Evolutionary conservation across 2,329 filamentous ascomycete species (phyloP), one percentile per base, ranked within the genome.

Genomic region (Paracorniculantispora psalliotae): DNA sequence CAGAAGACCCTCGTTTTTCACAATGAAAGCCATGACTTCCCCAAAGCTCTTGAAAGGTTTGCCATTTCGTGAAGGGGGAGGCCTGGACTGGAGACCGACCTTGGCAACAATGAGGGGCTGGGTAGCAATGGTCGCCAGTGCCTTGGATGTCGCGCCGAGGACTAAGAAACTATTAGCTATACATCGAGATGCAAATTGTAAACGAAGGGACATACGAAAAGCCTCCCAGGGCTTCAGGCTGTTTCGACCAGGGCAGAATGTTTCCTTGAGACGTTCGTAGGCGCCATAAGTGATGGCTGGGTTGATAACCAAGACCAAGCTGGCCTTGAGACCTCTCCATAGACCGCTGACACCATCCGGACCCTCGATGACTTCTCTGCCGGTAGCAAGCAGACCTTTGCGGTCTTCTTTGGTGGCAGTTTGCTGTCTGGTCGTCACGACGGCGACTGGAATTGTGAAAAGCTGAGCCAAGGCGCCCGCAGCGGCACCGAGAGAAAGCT

Each of bases 41-140:
- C 88, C 77, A 66, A 99, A 99, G 63, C 87, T 90, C 73, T 91
- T 92, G 78, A 99, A 99, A 0, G 91, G 92, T 76, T 93, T 96
- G 62, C 92, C 93, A 63, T 92, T 82, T 55, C 92, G 85, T 23
- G 85, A 82, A 61, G 92, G 86, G 1, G 94, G 94, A 23, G 94
- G 94, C 67, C 90, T 92, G 28, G 92, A 97, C 73, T 99, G 94
- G 61, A 99, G 79, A 54, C 94, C 92, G 62, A 99, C 94, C 77
- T 99, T 99, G 63, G 94, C 94, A 62, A 99, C 93, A 67, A 99
- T 99, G 58, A 99, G 81, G 15, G 94, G 94, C 72, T 99, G 94
- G 8, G 94, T 99, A 57, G 82, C 86, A 64, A 99, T 87, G 0
- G 94, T 99, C 55, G 94, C 94, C 61, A 97, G 75, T 6, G 91